These are phyloP conservation scores for Microcos paniculata DNA, from an alignment of 345 rosid species.

Conservation along the genomic window DNA sequence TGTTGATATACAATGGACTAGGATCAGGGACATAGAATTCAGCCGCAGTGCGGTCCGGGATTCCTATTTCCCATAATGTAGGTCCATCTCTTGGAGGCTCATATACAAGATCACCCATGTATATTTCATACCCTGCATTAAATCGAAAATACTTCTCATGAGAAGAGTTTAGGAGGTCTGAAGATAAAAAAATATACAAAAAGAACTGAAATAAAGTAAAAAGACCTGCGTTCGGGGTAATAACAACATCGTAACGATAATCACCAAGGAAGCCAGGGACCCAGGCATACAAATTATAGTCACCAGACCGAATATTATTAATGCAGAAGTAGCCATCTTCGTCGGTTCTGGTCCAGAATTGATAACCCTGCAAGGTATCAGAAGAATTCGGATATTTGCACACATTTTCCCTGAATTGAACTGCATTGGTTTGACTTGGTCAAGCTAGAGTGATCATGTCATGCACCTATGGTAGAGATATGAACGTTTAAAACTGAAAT, in stretches of 20 bases:
- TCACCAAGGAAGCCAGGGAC: slow-evolving; percentile 87
- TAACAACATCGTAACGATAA: slow-evolving; percentile 41
- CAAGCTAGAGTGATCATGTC: background rate
- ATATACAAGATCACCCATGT: slow-evolving; percentile 59
- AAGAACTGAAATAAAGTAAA: background rate
- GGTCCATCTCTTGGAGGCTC: slow-evolving; percentile 85
- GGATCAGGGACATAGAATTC: slow-evolving; percentile 90
- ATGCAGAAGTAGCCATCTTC: slow-evolving; percentile 59
- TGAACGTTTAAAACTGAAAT: background rate
- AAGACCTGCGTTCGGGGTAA: slow-evolving; percentile 58
- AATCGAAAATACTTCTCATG: background rate
- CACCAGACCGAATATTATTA: slow-evolving; percentile 42
- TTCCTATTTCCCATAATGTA: slow-evolving; percentile 93
- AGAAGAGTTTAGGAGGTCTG: background rate
- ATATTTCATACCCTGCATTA: slow-evolving; percentile 39
- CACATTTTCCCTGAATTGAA: background rate
- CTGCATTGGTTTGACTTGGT: background rate
- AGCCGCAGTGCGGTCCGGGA: slow-evolving; percentile 79
- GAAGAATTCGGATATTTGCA: background rate
- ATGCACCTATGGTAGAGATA: background rate
- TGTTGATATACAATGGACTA: slow-evolving; percentile 53
- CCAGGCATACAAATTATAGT: slow-evolving; percentile 70
- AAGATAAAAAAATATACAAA: background rate
- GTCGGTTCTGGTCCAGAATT: slow-evolving; percentile 78
- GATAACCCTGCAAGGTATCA: slow-evolving; percentile 58